Evolutionary conservation across 2,329 filamentous ascomycete species (phyloP), one percentile per base, ranked within the genome.

Genomic region (Calcarisporium arbuscula): DNA sequence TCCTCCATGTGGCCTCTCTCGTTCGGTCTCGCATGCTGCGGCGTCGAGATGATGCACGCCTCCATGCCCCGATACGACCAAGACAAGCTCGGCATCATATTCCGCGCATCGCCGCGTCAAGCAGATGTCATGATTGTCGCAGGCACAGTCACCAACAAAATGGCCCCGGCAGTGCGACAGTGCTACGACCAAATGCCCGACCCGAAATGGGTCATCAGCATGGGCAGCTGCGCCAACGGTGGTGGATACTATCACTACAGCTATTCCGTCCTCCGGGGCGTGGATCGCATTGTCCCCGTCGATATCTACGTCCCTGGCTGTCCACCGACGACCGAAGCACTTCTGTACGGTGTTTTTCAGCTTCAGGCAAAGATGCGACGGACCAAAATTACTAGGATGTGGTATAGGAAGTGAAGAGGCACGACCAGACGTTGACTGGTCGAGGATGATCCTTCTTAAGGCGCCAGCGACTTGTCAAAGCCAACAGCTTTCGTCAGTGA

Each of bases 231-330:
- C 51, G 79, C 80, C 18, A 84, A 84, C 51, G 79, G 80, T 16
- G 80, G 80, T 37, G 80, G 80, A 11, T 84, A 85, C 57, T 85
- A 85, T 56, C 80, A 85, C 54, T 84, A 84, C 58, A 80, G 74
- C 51, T 85, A 85, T 58, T 72, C 65, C 32, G 78, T 83, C 11
- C 68, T 77, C 11, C 62, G 80, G 23, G 79, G 79, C 0, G 78
- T 77, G 40, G 80, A 83, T 54, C 61, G 79, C 8, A 70, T 83
- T 45, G 63, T 82, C 4, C 80, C 80, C 0, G 79, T 83, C 11
- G 79, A 83, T 54, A 69, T 83, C 9, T 83, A 80, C 49, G 72
- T 83, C 5, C 79, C 79, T 2, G 79, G 79, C 1, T 83, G 79
- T 58, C 65, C 65, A 45, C 72, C 59, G 7, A 64, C 67, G 8